Percentiles rank a stretch among this genome's conserved stretches.
These are phyloP conservation scores for Citrullus colocynthis DNA, from an alignment of 306 rosid genomes.

Conservation along the genomic window DNA sequence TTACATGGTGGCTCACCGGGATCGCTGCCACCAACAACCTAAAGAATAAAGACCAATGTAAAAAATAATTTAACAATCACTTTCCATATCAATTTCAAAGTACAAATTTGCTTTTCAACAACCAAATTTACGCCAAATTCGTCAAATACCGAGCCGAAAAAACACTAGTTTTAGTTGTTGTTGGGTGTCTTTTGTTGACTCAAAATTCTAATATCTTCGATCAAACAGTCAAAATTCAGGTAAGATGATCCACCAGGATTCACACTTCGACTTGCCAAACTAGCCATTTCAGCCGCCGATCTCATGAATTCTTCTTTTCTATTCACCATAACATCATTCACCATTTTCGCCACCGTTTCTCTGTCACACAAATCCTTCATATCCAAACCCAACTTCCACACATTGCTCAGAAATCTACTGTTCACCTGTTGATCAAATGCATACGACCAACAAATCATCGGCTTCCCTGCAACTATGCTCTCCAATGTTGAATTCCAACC, in stretches of 20 bases:
- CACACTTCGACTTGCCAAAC: constrained; percentile 11
- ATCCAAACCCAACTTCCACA: constrained; percentile 20
- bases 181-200: neutral
- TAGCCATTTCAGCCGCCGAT: constrained; percentile 12
- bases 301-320: constrained; percentile 11
- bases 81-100: too few relatives aligned
- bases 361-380: constrained; percentile 12
- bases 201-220: neutral
- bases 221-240: neutral
- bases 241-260: neutral
- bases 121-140: too few relatives aligned
- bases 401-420: constrained; percentile 21
- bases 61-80: too few relatives aligned
- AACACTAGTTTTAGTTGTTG: too few relatives aligned
- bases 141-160: too few relatives aligned
- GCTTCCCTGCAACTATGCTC: constrained; percentile 17
- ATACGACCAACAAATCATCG: constrained; percentile 26
- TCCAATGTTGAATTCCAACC: constrained; percentile 34
- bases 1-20: too few relatives aligned
- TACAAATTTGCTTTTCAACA: too few relatives aligned
- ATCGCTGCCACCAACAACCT: too few relatives aligned
- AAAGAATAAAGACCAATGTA: too few relatives aligned
- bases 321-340: constrained; percentile 14
- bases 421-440: constrained; percentile 12
- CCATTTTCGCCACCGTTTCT: constrained; percentile 2